A percentile compares a stretch with the other conserved stretches of the same genome.
Conservation (phyloP, 2,329 filamentous ascomycete species). For the Colletotrichum sp. region DNA sequence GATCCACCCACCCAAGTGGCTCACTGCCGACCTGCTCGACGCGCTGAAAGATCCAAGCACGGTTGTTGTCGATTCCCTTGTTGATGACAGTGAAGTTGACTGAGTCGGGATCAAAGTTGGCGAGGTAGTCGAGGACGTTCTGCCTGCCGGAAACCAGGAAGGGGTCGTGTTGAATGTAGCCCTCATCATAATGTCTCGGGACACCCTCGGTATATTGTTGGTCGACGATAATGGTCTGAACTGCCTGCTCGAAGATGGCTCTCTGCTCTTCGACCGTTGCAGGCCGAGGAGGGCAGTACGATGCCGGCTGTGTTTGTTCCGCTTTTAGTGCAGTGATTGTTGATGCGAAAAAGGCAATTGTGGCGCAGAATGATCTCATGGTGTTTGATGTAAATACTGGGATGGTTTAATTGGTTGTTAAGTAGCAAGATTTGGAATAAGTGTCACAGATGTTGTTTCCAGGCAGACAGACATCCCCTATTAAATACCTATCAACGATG, state of each 20-base stretch:
- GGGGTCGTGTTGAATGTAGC: slow-evolving; percentile 14
- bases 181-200: not conserved
- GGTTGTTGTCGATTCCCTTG: not conserved
- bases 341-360: not conserved
- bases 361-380: not conserved
- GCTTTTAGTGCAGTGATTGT: no score
- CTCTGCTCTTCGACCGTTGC: not conserved
- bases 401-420: not conserved
- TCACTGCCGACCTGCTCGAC: not conserved
- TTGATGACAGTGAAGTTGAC: not conserved
- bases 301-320: not conserved
- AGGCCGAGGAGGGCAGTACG: not conserved
- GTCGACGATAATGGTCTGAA: not conserved
- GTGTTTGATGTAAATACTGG: not conserved
- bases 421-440: accelerated
- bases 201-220: not conserved
- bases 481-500: not conserved
- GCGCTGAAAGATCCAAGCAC: not conserved
- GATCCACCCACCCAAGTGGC: not conserved
- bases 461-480: not conserved
- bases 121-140: not conserved
- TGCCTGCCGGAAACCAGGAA: not conserved
- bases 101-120: not conserved
- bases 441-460: not conserved
- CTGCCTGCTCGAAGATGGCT: not conserved